These are phyloP conservation scores for Monosporascus sp. DNA, from an alignment of 2,329 filamentous ascomycete species.

Conservation along the genomic window DNA sequence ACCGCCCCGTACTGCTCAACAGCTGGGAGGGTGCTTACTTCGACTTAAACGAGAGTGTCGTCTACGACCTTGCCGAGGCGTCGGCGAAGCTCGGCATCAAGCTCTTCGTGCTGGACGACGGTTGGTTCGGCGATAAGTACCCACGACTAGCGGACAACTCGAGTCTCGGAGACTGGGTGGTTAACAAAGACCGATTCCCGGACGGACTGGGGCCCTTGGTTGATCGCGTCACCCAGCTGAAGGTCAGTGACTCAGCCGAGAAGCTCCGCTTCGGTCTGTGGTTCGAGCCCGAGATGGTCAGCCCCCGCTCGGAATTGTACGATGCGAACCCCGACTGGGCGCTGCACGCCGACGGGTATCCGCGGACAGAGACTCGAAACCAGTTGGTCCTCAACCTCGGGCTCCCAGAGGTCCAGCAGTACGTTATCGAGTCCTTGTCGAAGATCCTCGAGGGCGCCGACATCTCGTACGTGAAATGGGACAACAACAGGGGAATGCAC, in stretches of 20 bases:
- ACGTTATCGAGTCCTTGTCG: constrained; percentile 51
- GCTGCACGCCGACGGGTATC: constrained; percentile 50
- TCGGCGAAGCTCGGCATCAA: constrained; percentile 54
- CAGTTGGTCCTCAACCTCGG: constrained; percentile 59
- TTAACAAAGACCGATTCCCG: constrained; percentile 54
- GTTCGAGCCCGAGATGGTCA: constrained; percentile 66
- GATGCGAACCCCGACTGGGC: constrained; percentile 59
- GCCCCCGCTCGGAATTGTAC: constrained; percentile 56
- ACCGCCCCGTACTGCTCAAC: constrained; percentile 53
- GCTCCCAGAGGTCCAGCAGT: constrained; percentile 56
- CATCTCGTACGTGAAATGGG: constrained; percentile 62
- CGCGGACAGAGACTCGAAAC: constrained; percentile 48
- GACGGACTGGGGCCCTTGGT: constrained; percentile 49
- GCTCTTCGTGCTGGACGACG: constrained; percentile 61
- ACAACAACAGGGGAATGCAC: constrained; percentile 61
- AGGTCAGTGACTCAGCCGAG: constrained; percentile 38
- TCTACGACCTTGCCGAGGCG: constrained; percentile 50
- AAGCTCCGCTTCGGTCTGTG: constrained; percentile 58
- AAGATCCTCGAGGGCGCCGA: constrained; percentile 46
- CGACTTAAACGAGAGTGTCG: constrained; percentile 49
- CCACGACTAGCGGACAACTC: constrained; percentile 51
- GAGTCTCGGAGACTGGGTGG: constrained; percentile 59
- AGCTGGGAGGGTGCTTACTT: constrained; percentile 61
- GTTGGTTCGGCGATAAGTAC: constrained; percentile 61
- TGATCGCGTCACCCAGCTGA: constrained; percentile 42